phyloP scores from a whole-genome alignment of 2,329 filamentous ascomycete species.

The Fusarium solani-melongenae region DNA sequence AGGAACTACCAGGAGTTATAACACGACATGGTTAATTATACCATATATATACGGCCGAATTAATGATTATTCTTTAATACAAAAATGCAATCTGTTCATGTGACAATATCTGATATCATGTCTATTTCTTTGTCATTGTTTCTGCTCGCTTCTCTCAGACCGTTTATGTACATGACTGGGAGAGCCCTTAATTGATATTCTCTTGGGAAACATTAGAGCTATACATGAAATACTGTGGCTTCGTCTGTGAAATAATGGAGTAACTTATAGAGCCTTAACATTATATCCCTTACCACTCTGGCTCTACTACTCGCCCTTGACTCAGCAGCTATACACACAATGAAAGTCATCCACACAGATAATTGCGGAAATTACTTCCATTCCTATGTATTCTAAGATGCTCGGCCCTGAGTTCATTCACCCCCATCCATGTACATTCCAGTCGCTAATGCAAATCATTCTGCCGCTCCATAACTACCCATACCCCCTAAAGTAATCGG shows the following conservation, averaged over 20 bases:
- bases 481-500: background rate
- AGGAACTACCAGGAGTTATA: slow-evolving; percentile 58
- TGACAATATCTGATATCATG: background rate
- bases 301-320: background rate
- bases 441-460: slow-evolving; percentile 32
- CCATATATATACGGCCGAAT: background rate
- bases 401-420: background rate
- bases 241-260: background rate
- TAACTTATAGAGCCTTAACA: background rate
- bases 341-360: background rate
- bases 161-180: too few species aligned
- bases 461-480: background rate
- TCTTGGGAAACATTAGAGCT: too few species aligned
- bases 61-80: background rate
- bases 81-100: background rate
- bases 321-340: background rate
- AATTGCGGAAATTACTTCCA: background rate
- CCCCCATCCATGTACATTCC: slow-evolving; percentile 3
- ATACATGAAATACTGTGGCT: too few species aligned
- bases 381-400: background rate
- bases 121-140: background rate
- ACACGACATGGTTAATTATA: background rate
- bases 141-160: background rate
- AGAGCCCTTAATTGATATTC: too few species aligned
- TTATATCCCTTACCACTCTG: background rate